Conservation (phyloP, 1,139 yeast species). For the Wickerhamomyces sp. region DNA sequence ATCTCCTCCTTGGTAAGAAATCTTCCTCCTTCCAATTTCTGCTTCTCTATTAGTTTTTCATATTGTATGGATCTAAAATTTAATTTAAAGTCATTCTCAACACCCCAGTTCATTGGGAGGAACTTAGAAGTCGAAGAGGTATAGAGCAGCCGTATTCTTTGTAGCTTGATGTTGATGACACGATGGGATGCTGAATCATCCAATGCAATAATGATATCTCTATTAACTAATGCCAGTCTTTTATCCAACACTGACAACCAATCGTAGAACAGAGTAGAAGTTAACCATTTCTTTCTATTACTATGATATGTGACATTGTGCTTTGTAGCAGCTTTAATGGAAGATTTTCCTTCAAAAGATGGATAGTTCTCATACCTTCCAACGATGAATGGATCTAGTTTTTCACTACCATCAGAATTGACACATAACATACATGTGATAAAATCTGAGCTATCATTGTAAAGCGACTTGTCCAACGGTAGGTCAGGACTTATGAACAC, state of each 20-base stretch:
- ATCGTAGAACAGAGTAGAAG: constrained; percentile 61
- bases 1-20: constrained; percentile 31
- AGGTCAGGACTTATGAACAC: constrained; percentile 56
- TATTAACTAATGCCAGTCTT: constrained; percentile 37
- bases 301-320: constrained; percentile 55
- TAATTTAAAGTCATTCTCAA: constrained; percentile 57
- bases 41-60: constrained; percentile 40
- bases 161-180: constrained; percentile 50
- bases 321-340: constrained; percentile 42
- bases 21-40: constrained; percentile 12
- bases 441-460: constrained; percentile 46
- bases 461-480: constrained; percentile 54
- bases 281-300: constrained; percentile 60
- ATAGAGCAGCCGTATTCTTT: constrained; percentile 43
- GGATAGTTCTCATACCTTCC: constrained; percentile 52
- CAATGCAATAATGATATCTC: constrained; percentile 51
- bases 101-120: constrained; percentile 63
- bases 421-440: constrained; percentile 60
- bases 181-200: constrained; percentile 66
- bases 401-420: constrained; percentile 60
- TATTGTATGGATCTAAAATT: constrained; percentile 59
- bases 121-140: constrained; percentile 35
- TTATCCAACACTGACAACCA: constrained; percentile 59
- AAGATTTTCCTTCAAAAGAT: constrained; percentile 43
- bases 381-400: constrained; percentile 54